Evolutionary conservation across 768 basidiomycete species (phyloP).

Genomic region (Tricholoma furcatifolium): DNA sequence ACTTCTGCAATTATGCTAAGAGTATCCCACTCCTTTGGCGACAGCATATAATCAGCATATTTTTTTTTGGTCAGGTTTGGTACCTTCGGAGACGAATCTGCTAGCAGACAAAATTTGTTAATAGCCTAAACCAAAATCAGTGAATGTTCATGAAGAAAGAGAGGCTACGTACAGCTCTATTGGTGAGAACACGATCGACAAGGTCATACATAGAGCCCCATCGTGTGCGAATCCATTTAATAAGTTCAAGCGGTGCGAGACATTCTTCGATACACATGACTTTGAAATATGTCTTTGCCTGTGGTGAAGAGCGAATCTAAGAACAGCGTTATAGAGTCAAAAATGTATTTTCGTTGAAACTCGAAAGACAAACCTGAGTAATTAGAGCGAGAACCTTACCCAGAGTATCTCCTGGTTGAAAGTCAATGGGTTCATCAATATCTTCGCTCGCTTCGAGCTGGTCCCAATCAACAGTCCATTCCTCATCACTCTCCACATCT

Average conservation of each 20-base stretch:
- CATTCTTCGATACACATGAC: conserved; percentile 16
- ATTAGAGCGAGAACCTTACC: conserved; percentile 23
- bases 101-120: conserved; percentile 18
- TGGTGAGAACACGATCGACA: conserved; percentile 13
- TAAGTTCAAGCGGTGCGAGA: conserved; percentile 20
- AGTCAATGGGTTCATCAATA: conserved; percentile 14
- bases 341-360: conserved; percentile 2
- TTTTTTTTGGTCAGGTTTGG: conserved; percentile 25
- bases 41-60: conserved; percentile 22
- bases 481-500: conserved; percentile 16
- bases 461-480: conserved; percentile 6
- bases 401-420: conserved; percentile 18
- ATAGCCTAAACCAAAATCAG: conserved; percentile 12
- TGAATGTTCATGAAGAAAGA: background rate
- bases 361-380: conserved; percentile 19
- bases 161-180: conserved; percentile 6
- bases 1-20: conserved; percentile 23
- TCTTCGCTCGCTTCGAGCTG: conserved; percentile 9
- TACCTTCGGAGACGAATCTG: conserved; percentile 21
- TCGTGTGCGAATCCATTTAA: conserved; percentile 25
- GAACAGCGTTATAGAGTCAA: background rate
- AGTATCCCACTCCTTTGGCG: conserved; percentile 20
- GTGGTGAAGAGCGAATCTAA: conserved; percentile 24
- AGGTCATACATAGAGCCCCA: conserved; percentile 29
- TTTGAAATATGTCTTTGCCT: conserved; percentile 24